These are phyloP conservation scores for Penicillium pulvis DNA, from an alignment of 495 filamentous ascomycete genomes.

Conservation along the genomic window DNA sequence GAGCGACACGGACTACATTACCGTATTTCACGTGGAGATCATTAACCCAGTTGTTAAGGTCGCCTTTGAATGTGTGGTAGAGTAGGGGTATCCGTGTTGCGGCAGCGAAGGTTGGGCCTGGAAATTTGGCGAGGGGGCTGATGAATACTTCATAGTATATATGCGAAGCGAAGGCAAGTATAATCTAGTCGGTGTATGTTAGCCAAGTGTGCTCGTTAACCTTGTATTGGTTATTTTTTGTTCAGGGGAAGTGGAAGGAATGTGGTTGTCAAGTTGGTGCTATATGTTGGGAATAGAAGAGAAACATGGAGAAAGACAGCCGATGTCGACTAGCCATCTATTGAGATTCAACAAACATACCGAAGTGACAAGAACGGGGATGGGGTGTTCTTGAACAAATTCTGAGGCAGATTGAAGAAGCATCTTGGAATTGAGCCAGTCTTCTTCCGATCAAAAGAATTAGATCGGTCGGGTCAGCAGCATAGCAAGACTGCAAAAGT, in stretches of 20 bases:
- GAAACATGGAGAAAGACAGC: background rate
- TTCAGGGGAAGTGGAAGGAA: too few species aligned
- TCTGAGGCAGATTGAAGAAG: background rate
- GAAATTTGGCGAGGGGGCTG: slow-evolving; percentile 17
- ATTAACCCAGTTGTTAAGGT: background rate
- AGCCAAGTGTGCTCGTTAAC: background rate
- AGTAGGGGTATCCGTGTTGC: background rate
- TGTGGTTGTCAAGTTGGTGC: too few species aligned
- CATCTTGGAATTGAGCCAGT: background rate
- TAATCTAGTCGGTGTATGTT: background rate
- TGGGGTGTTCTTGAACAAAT: background rate
- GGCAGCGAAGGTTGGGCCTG: slow-evolving; percentile 7
- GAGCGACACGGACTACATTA: background rate
- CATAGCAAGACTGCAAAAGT: too few species aligned
- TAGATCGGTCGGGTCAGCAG: too few species aligned
- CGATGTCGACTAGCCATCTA: too few species aligned
- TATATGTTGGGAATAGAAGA: background rate
- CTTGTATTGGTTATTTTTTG: too few species aligned
- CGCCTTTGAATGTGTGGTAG: background rate
- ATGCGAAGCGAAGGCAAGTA: background rate
- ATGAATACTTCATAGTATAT: slow-evolving; percentile 14
- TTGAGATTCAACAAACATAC: background rate
- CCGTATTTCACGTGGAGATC: background rate
- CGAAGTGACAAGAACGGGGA: background rate
- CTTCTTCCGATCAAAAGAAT: too few species aligned